Evolutionary conservation across 2,329 filamentous ascomycete species (phyloP).

Genomic region (Leptographium flavum): DNA sequence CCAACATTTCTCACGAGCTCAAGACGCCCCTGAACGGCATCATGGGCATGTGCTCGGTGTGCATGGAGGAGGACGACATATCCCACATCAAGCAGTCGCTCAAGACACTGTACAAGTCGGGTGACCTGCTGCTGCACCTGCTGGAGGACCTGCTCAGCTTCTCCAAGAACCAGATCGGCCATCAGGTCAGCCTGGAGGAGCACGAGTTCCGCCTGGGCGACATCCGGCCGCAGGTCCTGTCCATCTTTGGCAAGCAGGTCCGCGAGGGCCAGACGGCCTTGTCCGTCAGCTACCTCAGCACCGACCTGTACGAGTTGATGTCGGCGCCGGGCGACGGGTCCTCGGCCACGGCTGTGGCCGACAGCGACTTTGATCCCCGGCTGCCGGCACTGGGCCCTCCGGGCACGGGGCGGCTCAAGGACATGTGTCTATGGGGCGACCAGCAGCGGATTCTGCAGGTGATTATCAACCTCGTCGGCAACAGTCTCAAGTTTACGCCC

Average conservation of each 20-base stretch:
- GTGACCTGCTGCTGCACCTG: conserved; percentile 69
- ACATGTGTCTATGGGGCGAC: conserved; percentile 87
- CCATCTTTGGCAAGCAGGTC: conserved; percentile 84
- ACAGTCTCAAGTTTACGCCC: conserved; percentile 83
- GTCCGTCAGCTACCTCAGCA: conserved; percentile 53
- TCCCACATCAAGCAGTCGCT: conserved; percentile 67
- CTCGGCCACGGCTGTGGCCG: not conserved
- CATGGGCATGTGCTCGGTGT: conserved; percentile 82
- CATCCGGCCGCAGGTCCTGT: conserved; percentile 64
- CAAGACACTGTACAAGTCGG: conserved; percentile 79
- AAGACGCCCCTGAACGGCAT: conserved; percentile 95
- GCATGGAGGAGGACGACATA: conserved; percentile 80
- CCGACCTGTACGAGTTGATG: conserved; percentile 15
- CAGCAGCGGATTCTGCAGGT: conserved; percentile 83
- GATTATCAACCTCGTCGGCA: conserved; percentile 86
- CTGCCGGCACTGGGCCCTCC: conserved; percentile 48
- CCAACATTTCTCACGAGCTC: conserved; percentile 77
- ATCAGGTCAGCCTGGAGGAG: conserved; percentile 68
- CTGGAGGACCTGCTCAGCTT: conserved; percentile 84
- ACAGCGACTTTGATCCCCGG: conserved; percentile 16
- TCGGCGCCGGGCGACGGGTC: not conserved
- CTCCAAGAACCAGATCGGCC: conserved; percentile 87
- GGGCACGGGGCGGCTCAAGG: conserved; percentile 56
- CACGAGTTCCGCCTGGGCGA: conserved; percentile 77
- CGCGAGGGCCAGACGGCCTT: conserved; percentile 66